Conservation (phyloP, 805 yeast species). For the Huiozyma naganishii region DNA sequence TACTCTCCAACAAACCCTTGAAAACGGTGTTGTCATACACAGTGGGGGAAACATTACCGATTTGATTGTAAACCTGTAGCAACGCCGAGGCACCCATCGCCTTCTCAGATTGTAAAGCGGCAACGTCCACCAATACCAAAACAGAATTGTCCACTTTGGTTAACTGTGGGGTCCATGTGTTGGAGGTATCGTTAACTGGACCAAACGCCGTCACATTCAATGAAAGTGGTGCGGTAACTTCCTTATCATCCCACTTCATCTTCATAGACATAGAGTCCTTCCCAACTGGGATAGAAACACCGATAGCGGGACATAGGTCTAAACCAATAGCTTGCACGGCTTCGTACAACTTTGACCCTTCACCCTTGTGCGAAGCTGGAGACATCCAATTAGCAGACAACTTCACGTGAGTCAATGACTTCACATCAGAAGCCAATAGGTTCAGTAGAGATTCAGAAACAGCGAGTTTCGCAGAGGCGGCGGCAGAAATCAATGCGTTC, state of each 20-base stretch:
- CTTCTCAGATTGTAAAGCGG: slow-evolving; percentile 39
- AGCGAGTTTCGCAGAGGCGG: slow-evolving; percentile 88
- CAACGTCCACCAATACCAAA: slow-evolving; percentile 70
- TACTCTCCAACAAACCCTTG: slow-evolving; percentile 58
- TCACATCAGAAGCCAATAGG: slow-evolving; percentile 80
- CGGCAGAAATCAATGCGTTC: slow-evolving; percentile 75
- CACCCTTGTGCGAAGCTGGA: slow-evolving; percentile 89
- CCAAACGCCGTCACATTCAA: slow-evolving; percentile 85
- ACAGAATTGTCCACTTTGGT: slow-evolving; percentile 44
- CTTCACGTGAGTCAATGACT: slow-evolving; percentile 62
- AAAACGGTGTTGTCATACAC: slow-evolving; percentile 59
- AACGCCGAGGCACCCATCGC: slow-evolving; percentile 89
- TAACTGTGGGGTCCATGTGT: slow-evolving; percentile 92
- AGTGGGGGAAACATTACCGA: slow-evolving; percentile 75
- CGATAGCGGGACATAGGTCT: slow-evolving; percentile 88
- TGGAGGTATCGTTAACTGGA: slow-evolving; percentile 72
- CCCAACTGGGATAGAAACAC: slow-evolving; percentile 91
- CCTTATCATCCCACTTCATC: slow-evolving; percentile 91
- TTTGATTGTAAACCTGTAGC: slow-evolving; percentile 84
- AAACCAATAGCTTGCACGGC: slow-evolving; percentile 95
- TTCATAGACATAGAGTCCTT: slow-evolving; percentile 99
- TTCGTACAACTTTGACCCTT: slow-evolving; percentile 88
- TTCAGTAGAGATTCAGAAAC: slow-evolving; percentile 92
- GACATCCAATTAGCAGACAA: slow-evolving; percentile 99
- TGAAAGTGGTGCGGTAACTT: slow-evolving; percentile 92